Evolutionary conservation across 352 stramenopile genomes (phyloP).

Genomic region (Bremia lactucae): DNA sequence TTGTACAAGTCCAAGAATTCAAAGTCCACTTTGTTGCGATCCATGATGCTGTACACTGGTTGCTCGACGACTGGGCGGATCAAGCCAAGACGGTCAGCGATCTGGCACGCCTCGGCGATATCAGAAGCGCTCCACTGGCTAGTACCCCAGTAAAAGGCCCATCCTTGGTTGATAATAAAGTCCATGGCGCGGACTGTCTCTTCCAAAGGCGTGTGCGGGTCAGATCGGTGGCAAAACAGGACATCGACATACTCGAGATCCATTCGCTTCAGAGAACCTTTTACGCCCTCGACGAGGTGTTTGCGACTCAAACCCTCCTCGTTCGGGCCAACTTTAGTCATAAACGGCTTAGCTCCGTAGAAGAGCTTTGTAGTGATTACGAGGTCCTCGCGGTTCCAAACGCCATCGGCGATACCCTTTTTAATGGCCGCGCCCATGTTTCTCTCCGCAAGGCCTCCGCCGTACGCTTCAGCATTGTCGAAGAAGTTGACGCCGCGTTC

Average conservation of each 20-base stretch:
- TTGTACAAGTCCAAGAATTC: constrained; percentile 23
- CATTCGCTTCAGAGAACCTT: constrained; percentile 27
- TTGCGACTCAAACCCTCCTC: constrained; percentile 24
- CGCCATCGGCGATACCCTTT: constrained; percentile 15
- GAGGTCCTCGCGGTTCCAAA: constrained; percentile 28
- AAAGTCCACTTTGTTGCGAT: constrained; percentile 22
- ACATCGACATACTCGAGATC: constrained; percentile 36
- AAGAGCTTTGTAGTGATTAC: constrained; percentile 62
- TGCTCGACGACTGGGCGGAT: constrained; percentile 34
- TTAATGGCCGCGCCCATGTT: constrained; percentile 27
- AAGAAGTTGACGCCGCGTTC: constrained; percentile 45
- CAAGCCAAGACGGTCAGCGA: constrained; percentile 25
- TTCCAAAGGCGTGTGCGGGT: constrained; percentile 20
- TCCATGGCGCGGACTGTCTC: too few species aligned
- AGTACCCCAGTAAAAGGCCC: too few species aligned
- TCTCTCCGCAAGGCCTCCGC: constrained; percentile 18
- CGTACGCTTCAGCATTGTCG: constrained; percentile 29
- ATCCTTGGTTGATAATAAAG: too few species aligned
- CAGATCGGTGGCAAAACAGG: constrained; percentile 26
- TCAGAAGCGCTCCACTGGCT: constrained; percentile 35
- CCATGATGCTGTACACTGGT: constrained; percentile 39
- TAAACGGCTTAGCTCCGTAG: constrained; percentile 9
- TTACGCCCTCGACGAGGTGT: too few species aligned
- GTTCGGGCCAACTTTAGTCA: constrained; percentile 9
- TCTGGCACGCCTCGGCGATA: constrained; percentile 36